Conservation (phyloP, 116 monocot species). For the Cymodocea nodosa region DNA sequence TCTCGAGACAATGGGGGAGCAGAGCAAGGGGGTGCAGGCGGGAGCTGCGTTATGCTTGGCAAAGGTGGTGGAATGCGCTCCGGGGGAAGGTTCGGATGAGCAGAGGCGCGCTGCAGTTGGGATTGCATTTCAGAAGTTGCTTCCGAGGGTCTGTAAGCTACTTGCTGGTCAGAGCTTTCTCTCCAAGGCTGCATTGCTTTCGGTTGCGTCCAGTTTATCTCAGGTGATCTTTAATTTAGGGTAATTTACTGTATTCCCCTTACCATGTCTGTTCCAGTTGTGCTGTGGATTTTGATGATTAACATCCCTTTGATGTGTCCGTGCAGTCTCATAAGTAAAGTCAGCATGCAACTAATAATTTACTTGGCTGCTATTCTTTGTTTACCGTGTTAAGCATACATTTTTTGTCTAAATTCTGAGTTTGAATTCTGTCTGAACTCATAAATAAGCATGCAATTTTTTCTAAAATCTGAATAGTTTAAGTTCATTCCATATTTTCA, state of each 20-base stretch:
- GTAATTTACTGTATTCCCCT: not conserved
- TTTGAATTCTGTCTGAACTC: too few species aligned
- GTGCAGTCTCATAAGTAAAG: too few species aligned
- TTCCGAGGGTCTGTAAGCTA: constrained; percentile 70
- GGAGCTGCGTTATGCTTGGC: constrained; percentile 62
- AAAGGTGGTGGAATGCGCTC: constrained; percentile 56
- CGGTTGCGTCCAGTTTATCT: constrained; percentile 58
- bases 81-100: constrained; percentile 6
- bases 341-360: too few species aligned
- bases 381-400: too few species aligned
- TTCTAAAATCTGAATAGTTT: too few species aligned
- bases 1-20: constrained; percentile 73
- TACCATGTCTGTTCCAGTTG: too few species aligned
- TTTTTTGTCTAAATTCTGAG: too few species aligned
- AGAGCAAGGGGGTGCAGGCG: constrained; percentile 63
- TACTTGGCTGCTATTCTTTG: too few species aligned
- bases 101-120: constrained; percentile 5
- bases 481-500: too few species aligned
- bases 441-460: too few species aligned
- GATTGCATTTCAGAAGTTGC: constrained; percentile 49
- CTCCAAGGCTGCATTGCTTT: constrained; percentile 67
- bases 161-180: constrained; percentile 60
- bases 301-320: too few species aligned
- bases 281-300: too few species aligned
- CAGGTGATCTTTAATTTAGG: constrained; percentile 33